These are phyloP conservation scores for Pichia sp. DNA, from an alignment of 1,139 yeast genomes.

Conservation along the genomic window DNA sequence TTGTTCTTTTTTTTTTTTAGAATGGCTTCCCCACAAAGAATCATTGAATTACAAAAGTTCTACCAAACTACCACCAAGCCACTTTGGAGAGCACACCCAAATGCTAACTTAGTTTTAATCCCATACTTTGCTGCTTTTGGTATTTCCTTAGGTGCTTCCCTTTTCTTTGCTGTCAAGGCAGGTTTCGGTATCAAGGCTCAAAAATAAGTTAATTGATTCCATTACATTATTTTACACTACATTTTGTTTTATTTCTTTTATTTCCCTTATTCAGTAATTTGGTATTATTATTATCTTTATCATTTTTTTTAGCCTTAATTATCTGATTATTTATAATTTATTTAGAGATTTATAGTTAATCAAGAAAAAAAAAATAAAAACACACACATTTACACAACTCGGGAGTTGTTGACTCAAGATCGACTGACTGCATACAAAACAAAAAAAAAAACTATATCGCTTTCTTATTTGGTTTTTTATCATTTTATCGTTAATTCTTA, in stretches of 20 bases:
- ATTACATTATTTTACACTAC: not conserved
- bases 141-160: slow-evolving; percentile 62
- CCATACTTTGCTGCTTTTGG: slow-evolving; percentile 88
- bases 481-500: too few species aligned
- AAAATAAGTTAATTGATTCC: slow-evolving; percentile 11
- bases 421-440: too few species aligned
- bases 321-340: too few species aligned
- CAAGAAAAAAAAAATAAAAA: too few species aligned
- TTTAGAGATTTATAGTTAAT: too few species aligned
- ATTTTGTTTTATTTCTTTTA: not conserved
- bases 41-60: slow-evolving; percentile 67
- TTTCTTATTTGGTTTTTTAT: too few species aligned
- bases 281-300: not conserved
- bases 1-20: not conserved
- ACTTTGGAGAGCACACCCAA: slow-evolving; percentile 67
- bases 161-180: slow-evolving; percentile 78
- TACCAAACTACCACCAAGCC: slow-evolving; percentile 69
- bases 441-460: too few species aligned
- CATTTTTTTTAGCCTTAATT: not conserved
- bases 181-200: slow-evolving; percentile 59
- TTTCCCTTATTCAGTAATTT: not conserved
- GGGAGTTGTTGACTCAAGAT: too few species aligned
- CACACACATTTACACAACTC: too few species aligned
- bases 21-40: slow-evolving; percentile 39
- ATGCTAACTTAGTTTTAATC: slow-evolving; percentile 75